Conservation (phyloP, 352 stramenopile species). For the Phytophthora ramorum region DNA sequence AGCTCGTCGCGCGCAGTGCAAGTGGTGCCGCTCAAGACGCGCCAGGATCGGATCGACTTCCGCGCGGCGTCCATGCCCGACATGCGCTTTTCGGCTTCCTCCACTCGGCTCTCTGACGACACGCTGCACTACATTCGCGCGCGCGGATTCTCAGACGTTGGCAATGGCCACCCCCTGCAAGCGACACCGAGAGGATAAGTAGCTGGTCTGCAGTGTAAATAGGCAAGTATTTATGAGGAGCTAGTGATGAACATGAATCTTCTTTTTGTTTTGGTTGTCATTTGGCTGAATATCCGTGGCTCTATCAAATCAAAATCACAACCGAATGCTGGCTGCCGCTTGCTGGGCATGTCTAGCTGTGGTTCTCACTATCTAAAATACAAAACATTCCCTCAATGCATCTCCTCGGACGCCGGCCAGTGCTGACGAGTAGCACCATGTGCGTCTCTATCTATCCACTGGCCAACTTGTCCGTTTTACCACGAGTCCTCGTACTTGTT, state of each 20-base stretch:
- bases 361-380: slow-evolving; percentile 46
- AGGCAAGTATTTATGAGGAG: slow-evolving; percentile 2
- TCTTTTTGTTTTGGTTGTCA: slow-evolving; percentile 14
- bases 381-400: slow-evolving; percentile 33
- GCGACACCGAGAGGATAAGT: slow-evolving; percentile 5
- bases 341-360: slow-evolving; percentile 22
- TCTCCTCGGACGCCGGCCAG: background rate
- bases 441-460: slow-evolving; percentile 1
- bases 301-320: slow-evolving; percentile 38
- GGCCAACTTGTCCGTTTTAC: slow-evolving; percentile 16
- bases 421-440: slow-evolving; percentile 1
- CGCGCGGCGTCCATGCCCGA: slow-evolving; percentile 73
- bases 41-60: slow-evolving; percentile 77
- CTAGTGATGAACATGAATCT: background rate
- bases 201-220: background rate
- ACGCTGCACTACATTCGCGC: slow-evolving; percentile 32
- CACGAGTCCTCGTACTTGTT: slow-evolving; percentile 27
- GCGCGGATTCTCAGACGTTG: slow-evolving; percentile 43
- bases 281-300: slow-evolving; percentile 32
- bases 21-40: slow-evolving; percentile 52
- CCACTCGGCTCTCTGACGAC: slow-evolving; percentile 34
- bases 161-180: background rate
- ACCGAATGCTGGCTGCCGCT: slow-evolving; percentile 18
- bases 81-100: slow-evolving; percentile 57
- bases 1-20: slow-evolving; percentile 40